Evolutionary conservation across 768 basidiomycete genomes (phyloP).

Genomic region (Termitomyces sp.): DNA sequence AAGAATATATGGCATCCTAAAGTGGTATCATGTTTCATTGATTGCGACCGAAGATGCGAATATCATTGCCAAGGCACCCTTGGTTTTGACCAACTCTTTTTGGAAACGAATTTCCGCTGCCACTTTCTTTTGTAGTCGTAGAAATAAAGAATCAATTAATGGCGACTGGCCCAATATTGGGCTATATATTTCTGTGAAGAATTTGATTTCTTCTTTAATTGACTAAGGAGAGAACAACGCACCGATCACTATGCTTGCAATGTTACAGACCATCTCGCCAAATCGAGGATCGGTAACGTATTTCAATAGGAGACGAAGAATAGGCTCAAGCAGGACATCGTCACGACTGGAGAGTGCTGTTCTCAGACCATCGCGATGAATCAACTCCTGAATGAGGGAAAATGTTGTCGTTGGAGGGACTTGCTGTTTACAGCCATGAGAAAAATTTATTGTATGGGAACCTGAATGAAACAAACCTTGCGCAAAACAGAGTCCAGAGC

Average conservation of each 20-base stretch:
- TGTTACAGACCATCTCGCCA: constrained; percentile 81
- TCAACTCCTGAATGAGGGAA: constrained; percentile 87
- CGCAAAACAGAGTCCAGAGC: constrained; percentile 89
- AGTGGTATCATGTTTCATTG: constrained; percentile 11
- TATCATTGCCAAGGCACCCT: constrained; percentile 91
- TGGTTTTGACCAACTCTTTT: constrained; percentile 73
- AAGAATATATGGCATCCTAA: background rate
- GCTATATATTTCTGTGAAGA: constrained; percentile 75
- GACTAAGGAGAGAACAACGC: constrained; percentile 19
- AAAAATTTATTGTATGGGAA: background rate
- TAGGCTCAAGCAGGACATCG: constrained; percentile 88
- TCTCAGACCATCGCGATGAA: constrained; percentile 85
- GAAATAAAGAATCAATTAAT: constrained; percentile 81
- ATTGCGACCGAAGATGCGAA: constrained; percentile 46
- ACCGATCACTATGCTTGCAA: constrained; percentile 83
- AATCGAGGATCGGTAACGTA: constrained; percentile 89
- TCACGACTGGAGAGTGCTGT: constrained; percentile 87
- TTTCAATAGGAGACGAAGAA: constrained; percentile 81
- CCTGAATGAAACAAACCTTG: constrained; percentile 45
- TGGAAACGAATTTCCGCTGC: constrained; percentile 84
- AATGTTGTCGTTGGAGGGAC: constrained; percentile 84
- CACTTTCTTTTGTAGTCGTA: constrained; percentile 80
- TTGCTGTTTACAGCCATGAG: constrained; percentile 41
- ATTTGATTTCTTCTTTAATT: background rate
- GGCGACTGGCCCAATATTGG: constrained; percentile 93